phyloP scores from a whole-genome alignment of 768 basidiomycete genomes.

The Lactifluus subvellereus region DNA sequence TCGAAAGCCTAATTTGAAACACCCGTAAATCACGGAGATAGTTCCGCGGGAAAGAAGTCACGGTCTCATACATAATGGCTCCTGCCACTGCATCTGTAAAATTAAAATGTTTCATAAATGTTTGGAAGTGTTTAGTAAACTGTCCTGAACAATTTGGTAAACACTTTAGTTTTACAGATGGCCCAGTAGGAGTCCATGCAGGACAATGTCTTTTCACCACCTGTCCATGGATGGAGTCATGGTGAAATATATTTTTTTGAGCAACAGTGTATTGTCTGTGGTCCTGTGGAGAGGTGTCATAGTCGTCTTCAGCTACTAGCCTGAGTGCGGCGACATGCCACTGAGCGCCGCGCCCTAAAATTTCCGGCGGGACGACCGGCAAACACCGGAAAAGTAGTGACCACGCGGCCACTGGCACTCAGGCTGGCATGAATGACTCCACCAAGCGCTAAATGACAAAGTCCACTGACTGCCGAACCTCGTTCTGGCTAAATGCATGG shows the following conservation, averaged over 20 bases:
- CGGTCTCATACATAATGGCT: neutral
- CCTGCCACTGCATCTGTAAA: slow-evolving; percentile 27
- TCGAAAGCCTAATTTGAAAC: neutral
- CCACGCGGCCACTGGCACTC: no score
- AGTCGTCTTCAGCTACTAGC: no score
- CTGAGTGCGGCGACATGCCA: no score
- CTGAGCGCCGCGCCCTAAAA: neutral
- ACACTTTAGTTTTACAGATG: slow-evolving; percentile 33
- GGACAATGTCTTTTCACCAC: no score
- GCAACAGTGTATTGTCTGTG: neutral
- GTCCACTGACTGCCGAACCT: neutral
- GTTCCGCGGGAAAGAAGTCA: neutral
- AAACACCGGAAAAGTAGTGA: neutral
- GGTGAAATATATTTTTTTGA: neutral
- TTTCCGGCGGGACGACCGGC: neutral
- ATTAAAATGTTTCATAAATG: neutral
- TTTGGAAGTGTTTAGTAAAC: neutral
- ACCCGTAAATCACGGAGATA: neutral
- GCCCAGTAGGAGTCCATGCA: slow-evolving; percentile 30
- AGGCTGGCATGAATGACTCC: neutral
- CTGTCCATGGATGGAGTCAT: neutral
- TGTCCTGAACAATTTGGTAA: neutral
- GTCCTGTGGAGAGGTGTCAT: no score
- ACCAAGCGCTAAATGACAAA: neutral
- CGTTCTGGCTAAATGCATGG: neutral